phyloP scores from a whole-genome alignment of 495 filamentous ascomycete genomes.

The Tuber umbilicatum region DNA sequence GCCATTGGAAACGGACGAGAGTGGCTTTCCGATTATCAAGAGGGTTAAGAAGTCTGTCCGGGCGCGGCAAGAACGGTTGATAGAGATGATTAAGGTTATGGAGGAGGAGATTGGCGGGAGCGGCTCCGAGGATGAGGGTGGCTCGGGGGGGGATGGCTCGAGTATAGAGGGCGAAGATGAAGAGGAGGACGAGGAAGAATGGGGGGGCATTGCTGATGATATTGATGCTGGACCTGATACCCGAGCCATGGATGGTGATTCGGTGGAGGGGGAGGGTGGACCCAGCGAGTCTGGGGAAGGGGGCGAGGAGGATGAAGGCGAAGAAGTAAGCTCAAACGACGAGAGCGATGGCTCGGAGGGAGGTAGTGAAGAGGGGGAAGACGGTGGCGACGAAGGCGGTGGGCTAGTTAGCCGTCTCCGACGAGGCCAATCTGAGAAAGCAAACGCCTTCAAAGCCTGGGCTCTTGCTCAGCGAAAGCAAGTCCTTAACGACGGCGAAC shows the following conservation, averaged over 20 bases:
- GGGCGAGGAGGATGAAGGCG: constrained; percentile 43
- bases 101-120: constrained; percentile 15
- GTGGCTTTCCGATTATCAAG: constrained; percentile 71
- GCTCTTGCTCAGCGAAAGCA: constrained; percentile 78
- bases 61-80: constrained; percentile 28
- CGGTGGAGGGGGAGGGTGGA: constrained; percentile 40
- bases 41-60: constrained; percentile 52
- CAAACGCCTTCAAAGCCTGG: constrained; percentile 87
- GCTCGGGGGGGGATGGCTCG: constrained; percentile 27
- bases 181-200: constrained; percentile 33
- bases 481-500: constrained; percentile 47
- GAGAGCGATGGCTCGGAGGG: constrained; percentile 42
- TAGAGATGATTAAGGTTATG: constrained; percentile 26
- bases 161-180: constrained; percentile 24
- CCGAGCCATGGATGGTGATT: constrained; percentile 25
- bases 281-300: constrained; percentile 31
- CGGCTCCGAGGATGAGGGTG: constrained; percentile 25
- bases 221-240: constrained; percentile 9
- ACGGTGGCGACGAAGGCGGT: constrained; percentile 45
- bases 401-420: constrained; percentile 44
- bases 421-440: constrained; percentile 33
- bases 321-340: constrained; percentile 38
- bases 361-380: constrained; percentile 31
- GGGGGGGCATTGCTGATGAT: constrained; percentile 27
- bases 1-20: constrained; percentile 68